Conservation (phyloP, 306 rosid genomes). For the Pyrus communis region DNA sequence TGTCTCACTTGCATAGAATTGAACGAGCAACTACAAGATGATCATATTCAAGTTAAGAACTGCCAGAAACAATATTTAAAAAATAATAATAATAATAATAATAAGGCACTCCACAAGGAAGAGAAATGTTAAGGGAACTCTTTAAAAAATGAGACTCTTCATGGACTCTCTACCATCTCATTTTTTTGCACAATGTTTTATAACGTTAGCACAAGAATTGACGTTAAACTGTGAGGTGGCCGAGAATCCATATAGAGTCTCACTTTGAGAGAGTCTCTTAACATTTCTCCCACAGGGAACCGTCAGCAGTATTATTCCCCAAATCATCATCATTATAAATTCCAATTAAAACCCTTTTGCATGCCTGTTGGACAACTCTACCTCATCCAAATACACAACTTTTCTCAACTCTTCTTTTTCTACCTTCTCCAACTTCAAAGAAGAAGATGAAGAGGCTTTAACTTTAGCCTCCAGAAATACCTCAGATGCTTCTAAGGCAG, state of each 20-base stretch:
- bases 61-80: neutral
- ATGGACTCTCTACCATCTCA: no score
- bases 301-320: neutral
- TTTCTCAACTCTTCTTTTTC: neutral
- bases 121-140: no score
- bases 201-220: no score
- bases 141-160: no score
- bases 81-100: no score
- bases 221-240: no score
- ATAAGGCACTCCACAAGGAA: neutral
- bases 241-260: no score
- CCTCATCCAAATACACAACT: conserved; percentile 27
- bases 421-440: neutral
- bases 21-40: neutral
- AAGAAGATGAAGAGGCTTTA: neutral
- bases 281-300: conserved; percentile 12
- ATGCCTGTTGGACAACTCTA: conserved; percentile 44
- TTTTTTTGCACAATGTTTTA: no score
- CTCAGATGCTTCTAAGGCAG: conserved; percentile 25
- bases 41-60: neutral
- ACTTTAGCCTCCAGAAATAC: neutral
- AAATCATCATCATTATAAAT: neutral
- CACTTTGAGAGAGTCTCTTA: no score
- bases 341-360: conserved; percentile 33
- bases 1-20: neutral